Evolutionary conservation across 257 asterid species (phyloP), one percentile per base, ranked within the genome.

Genomic region (Scutellaria barbata): DNA sequence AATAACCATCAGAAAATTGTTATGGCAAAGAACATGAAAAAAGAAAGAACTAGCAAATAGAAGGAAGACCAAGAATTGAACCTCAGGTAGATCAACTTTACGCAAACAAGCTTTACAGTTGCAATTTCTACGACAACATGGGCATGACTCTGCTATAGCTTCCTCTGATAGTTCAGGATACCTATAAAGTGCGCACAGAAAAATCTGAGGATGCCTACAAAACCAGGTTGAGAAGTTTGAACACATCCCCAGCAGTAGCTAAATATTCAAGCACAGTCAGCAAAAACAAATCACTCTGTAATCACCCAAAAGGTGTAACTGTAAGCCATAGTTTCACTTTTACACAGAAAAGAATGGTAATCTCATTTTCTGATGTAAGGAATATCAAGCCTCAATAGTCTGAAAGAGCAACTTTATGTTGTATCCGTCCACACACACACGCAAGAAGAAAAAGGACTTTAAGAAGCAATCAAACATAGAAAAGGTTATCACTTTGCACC

Each of bases 61-160:
- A 57, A 71, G 39, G 39, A 68, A 68, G 65, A 72, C 22, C 20
- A 40, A 53, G 63, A 81, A 66, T 42, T 10, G 7, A 74, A 85
- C 93, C 83, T 85, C 18, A 18, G 25, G 61, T 68, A n/a, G 17
- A 50, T 62, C 39, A 63, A 4, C 46, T 74, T 63, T 71, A 68
- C 83, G 80, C 61, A 87, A 73, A 78, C 93, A 87, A 74, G 81
- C 90, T 72, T 80, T 87, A 79, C 90, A 87, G 76, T 87, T 87
- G 87, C 90, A 87, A 18, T 47, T 81, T n/a, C 65, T 80, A 64
- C 88, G 82, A 76, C 93, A 87, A 63, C 54, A 69, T 7, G 93
- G 93, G 72, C 93, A 87, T 16, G 72, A 40, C 75, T 73, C 77
- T 1, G 82, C 85, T 63, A 85, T 30, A 57, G 69, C 84, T 72